Base-by-base conservation (phyloP, 2,329 filamentous ascomycete genomes). In the Fusarium multiceps region DNA sequence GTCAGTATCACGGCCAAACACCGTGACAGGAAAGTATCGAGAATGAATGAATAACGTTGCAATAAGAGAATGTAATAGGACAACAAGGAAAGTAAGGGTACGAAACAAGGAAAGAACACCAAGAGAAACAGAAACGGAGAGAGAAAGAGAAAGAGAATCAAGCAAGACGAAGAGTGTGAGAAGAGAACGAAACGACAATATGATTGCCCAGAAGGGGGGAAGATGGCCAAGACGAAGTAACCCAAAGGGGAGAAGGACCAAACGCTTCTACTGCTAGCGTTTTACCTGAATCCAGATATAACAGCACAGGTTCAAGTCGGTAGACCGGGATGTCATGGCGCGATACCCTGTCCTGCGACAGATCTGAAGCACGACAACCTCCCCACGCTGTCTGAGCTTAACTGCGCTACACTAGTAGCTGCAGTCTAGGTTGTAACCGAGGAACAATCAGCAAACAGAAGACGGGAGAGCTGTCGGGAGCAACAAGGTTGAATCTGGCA, bases 281-380 rank as follows among this genome's bases (percentile, higher is more conserved):
- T 74, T 69, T 72, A 66, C 69, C 59, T 66, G 71, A 71, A 58
- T 64, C 63, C 68, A 68, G 57, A 69, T 60, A 60, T 57, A 66
- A 68, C 25, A 50, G 55, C 59, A 66, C 62, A 60, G 43, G 59
- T 61, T 58, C 50, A 56, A 66, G 59, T 63, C 49, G 45, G 56
- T 27, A 66, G 70, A 64, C 69, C 68, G 63, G 69, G 72, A 65
- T 61, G 50, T 49, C 28, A 55, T 49, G 63, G 63, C 59, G 43
- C 43, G 34, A 66, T 72, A 75, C 82, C 81, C 77, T 80, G 79
- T 80, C 74, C 79, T 84, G 82, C 78, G 80, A 85, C 83, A 83
- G 74, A 79, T 79, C 77, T 84, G 83, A 85, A 75, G 83, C 83
- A 84, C 72, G 63, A 75, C 66, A 71, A 66, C 62, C 60, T 71